Base-by-base conservation (phyloP, 106 monocot species). In the Allium cepa region DNA sequence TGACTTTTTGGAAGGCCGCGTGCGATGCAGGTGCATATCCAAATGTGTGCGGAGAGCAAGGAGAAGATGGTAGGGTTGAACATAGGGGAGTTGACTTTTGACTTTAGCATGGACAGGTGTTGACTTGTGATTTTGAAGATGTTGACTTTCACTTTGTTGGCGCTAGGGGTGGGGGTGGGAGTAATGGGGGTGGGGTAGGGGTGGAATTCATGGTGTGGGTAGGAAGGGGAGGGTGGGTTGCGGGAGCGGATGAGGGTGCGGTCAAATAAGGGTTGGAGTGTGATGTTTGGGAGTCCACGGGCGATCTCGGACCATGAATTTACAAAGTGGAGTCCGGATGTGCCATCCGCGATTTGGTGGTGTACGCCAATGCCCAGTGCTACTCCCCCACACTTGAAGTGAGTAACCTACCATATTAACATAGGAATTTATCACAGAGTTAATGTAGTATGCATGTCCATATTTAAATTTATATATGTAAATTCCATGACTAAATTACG, bases 291-390 rank as follows among this genome's bases (percentile, higher is more conserved):
- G 17, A 75, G 28, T 8, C 90, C 94, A 17, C 87, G 79, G n/a
- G 87, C 76, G 14, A 94, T 49, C 68, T 85, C 87, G 15, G 94
- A 80, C 94, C 90, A 94, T n/a, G 94, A 85, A 69, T 94, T 94
- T 63, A 94, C 83, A 79, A 94, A 90, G 69, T 88, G 90, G 46
- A 90, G 75, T 26, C 85, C 90, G 8, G 94, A 87, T 73, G 64
- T 68, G n/a, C 94, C 94, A 57, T 94, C 94, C 4, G 85, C 94
- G 2, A 77, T 82, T 60, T 85, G 87, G 80, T 94, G 94, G 50
- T 91, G 94, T 88, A 95, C 88, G 17, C 94, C 90, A 10, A 95
- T 90, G 7, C 94, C 94, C 0, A 95, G 77, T 10, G 88, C 80
- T 0, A 59, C 85, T 1, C 90, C 94, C 17, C 94, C 94, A 50